phyloP scores from a whole-genome alignment of 2,329 filamentous ascomycete genomes.

The Phialophora verrucosa region DNA sequence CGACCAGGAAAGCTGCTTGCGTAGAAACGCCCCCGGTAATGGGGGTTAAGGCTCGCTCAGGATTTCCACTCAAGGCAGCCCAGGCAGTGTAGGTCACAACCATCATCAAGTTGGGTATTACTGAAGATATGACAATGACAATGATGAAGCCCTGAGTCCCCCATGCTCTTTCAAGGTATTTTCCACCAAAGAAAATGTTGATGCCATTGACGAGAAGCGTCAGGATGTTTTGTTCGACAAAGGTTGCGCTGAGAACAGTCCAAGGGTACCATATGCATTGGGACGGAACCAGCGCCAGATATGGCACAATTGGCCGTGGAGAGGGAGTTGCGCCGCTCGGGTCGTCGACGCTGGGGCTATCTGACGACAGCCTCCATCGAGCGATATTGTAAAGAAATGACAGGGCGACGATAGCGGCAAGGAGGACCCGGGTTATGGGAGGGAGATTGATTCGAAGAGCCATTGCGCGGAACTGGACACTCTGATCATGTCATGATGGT shows the following conservation, averaged over 20 bases:
- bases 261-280: constrained; percentile 87
- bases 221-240: constrained; percentile 93
- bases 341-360: constrained; percentile 36
- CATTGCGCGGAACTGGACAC: constrained; percentile 54
- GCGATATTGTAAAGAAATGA: constrained; percentile 77
- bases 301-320: constrained; percentile 75
- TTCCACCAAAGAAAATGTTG: constrained; percentile 87
- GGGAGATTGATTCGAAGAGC: constrained; percentile 87
- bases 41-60: constrained; percentile 64
- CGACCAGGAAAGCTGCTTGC: constrained; percentile 91
- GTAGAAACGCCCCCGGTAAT: constrained; percentile 88
- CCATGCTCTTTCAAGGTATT: constrained; percentile 96
- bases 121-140: constrained; percentile 76
- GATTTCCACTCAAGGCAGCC: constrained; percentile 65
- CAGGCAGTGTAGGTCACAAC: constrained; percentile 76
- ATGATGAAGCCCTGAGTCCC: constrained; percentile 89
- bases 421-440: constrained; percentile 81
- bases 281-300: constrained; percentile 84
- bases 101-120: constrained; percentile 79
- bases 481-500: constrained; percentile 18
- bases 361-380: constrained; percentile 62
- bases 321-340: constrained; percentile 48
- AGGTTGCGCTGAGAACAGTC: constrained; percentile 83
- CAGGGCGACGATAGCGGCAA: constrained; percentile 75
- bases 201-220: constrained; percentile 77